Evolutionary conservation across 2,329 filamentous ascomycete species (phyloP).

Genomic region (Aspergillus sojae): DNA sequence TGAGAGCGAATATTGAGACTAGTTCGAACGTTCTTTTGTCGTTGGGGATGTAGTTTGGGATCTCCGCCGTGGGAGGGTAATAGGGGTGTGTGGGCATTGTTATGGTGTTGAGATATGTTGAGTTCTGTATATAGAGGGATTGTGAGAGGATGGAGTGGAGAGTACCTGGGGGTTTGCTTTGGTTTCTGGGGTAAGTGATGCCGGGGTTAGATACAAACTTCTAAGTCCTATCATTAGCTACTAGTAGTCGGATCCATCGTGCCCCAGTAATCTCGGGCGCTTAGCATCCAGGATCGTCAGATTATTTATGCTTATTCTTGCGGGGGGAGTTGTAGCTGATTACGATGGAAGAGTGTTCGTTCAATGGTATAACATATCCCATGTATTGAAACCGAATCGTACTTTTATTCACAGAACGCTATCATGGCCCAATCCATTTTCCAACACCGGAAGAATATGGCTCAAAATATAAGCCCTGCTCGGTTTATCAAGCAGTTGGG

Average conservation of each 20-base stretch:
- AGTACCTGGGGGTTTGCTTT: neutral
- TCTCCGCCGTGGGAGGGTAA: constrained; percentile 12
- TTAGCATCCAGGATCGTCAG: neutral
- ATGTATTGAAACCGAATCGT: neutral
- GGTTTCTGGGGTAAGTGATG: neutral
- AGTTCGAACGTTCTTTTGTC: constrained; percentile 8
- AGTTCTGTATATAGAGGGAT: neutral
- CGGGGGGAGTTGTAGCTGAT: neutral
- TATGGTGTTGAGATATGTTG: neutral
- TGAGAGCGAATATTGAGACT: constrained; percentile 11
- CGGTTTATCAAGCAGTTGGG: neutral
- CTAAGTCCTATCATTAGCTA: neutral
- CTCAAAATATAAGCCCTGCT: neutral
- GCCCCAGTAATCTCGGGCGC: neutral
- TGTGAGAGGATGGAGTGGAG: neutral
- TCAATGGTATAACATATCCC: neutral
- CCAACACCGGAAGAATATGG: constrained; percentile 2
- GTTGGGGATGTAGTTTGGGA: constrained; percentile 17
- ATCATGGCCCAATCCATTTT: constrained; percentile 1
- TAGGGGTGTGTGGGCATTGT: constrained; percentile 9
- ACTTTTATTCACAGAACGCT: constrained; percentile 5
- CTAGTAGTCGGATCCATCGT: neutral
- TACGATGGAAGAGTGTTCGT: neutral
- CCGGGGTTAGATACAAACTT: too few relatives aligned
- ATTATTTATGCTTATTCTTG: neutral